Base-by-base conservation (phyloP, 352 stramenopile genomes). In the Plasmopara halstedii region DNA sequence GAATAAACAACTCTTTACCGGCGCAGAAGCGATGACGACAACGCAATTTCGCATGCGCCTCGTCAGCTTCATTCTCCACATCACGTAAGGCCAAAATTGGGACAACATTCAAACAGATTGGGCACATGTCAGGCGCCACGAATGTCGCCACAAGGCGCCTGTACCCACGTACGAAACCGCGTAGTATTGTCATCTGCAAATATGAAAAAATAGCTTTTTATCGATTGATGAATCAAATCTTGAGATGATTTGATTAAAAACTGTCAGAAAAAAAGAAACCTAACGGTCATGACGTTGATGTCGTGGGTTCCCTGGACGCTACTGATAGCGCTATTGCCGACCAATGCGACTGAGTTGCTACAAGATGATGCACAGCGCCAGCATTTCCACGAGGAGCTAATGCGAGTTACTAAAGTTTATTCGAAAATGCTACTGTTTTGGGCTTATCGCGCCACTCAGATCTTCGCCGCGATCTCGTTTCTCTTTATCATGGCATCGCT, bases 21-120 rank as follows among this genome's bases (percentile, higher is more conserved):
- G 59, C 53, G 44, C 73, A 85, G 42, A 82, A 85, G 42, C 68
- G 74, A 53, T 85, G 73, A 14, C 64, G 58, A 41, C 73, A 85
- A 7, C 46, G 42, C 39, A 87, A 48, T 53, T 73, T 80, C 14
- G 54, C 64, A 42, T 76, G 58, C 1, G 50, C 39, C 37, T 74
- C 48, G 19, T 62, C 34, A 10, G 19, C 42, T 40, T 33, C 49
- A 0, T 41, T 17, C 46, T 58, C 31, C 31, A 70, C 50, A 32
- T 83, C 70, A 3, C 42, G 17, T 27, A 78, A 46, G 15, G 39
- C 53, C 23, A 78, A 43, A 39, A 78, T 45, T 0, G 76, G 73
- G 7, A 88, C 61, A 19, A 43, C 21, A n/a, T 88, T 71, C 39
- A 85, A 41, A 31, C 75, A 87, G 36, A 87, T 83, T 29, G 70